Conservation (phyloP, 1,284 basidiomycete species). For the Fistulinella cinereoalba region DNA sequence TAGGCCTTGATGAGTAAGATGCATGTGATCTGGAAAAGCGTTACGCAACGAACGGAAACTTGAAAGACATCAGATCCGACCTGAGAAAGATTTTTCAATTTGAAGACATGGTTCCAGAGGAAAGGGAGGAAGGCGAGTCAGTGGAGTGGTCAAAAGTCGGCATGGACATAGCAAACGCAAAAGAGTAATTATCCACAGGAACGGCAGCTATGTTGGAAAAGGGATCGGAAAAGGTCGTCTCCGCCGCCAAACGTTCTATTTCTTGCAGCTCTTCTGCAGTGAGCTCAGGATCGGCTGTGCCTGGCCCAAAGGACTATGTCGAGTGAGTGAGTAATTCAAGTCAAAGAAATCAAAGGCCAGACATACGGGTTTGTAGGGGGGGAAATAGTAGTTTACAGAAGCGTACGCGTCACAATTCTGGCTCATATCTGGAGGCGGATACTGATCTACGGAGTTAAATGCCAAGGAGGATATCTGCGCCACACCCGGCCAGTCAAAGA, state of each 20-base stretch:
- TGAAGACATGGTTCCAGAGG: slow-evolving; percentile 6
- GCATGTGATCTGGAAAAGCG: too few species aligned
- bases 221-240: slow-evolving; percentile 21
- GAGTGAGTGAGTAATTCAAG: neutral
- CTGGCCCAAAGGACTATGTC: slow-evolving; percentile 5
- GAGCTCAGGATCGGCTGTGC: slow-evolving; percentile 5
- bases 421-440: slow-evolving; percentile 2
- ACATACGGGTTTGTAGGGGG: slow-evolving; percentile 18
- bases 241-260: slow-evolving; percentile 15
- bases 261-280: slow-evolving; percentile 15
- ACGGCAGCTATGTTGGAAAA: slow-evolving; percentile 11
- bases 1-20: too few species aligned
- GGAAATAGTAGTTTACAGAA: slow-evolving; percentile 3
- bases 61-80: too few species aligned
- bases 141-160: slow-evolving; percentile 20
- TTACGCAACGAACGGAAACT: too few species aligned
- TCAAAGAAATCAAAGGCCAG: neutral
- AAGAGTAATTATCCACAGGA: neutral
- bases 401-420: slow-evolving; percentile 5
- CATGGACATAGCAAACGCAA: slow-evolving; percentile 5
- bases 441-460: slow-evolving; percentile 1
- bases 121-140: slow-evolving; percentile 16
- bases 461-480: slow-evolving; percentile 6
- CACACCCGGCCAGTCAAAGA: slow-evolving; percentile 10
- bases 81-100: slow-evolving; percentile 1